Conservation (phyloP, 495 filamentous ascomycete species). For the Melanomma pulvis-pyrius region DNA sequence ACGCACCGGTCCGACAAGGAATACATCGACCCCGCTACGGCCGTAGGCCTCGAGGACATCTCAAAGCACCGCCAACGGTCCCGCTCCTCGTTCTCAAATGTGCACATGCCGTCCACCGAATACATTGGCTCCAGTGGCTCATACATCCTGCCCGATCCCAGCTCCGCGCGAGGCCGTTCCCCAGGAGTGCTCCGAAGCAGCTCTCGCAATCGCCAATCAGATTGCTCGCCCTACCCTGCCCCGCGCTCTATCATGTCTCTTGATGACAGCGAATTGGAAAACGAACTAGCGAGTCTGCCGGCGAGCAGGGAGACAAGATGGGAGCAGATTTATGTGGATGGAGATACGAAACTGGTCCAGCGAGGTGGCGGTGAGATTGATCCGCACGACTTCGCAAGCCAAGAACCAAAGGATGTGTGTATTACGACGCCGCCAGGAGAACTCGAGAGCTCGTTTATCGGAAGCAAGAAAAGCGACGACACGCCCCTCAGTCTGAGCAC, state of each 20-base stretch:
- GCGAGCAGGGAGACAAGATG: conserved; percentile 34
- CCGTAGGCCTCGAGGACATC: conserved; percentile 43
- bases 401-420: conserved; percentile 26
- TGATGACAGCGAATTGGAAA: conserved; percentile 35
- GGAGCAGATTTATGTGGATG: conserved; percentile 39
- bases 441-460: conserved; percentile 22
- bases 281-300: conserved; percentile 31
- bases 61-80: conserved; percentile 21
- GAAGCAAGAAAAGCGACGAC: conserved; percentile 17
- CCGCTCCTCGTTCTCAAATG: conserved; percentile 35
- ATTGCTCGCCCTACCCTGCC: conserved; percentile 21
- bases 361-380: conserved; percentile 20
- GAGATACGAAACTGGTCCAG: conserved; percentile 30
- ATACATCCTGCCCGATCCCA: conserved; percentile 39
- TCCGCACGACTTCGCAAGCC: conserved; percentile 18
- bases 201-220: conserved; percentile 23
- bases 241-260: conserved; percentile 34
- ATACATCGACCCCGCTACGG: conserved; percentile 44
- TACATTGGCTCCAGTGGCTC: conserved; percentile 43
- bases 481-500: conserved; percentile 23
- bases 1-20: conserved; percentile 43
- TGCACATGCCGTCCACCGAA: conserved; percentile 38
- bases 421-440: conserved; percentile 33
- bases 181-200: conserved; percentile 21
- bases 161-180: conserved; percentile 33